Percentiles rank a stretch among this genome's conserved stretches.
These are phyloP conservation scores for Sporothrix mexicana DNA, from an alignment of 2,329 filamentous ascomycete genomes.

Conservation along the genomic window DNA sequence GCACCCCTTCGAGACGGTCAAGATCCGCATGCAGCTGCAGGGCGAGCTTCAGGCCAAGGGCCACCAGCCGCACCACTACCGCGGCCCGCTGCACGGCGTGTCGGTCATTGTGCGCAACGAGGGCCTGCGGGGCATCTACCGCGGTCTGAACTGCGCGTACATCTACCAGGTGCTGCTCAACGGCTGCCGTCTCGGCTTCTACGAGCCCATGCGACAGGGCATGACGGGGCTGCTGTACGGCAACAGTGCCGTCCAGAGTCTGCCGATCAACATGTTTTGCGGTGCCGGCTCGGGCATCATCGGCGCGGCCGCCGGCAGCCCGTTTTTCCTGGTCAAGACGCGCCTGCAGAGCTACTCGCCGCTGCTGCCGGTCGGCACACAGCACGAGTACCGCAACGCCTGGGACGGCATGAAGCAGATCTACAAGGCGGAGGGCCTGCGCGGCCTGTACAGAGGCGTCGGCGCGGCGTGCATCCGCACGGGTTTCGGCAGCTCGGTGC, in stretches of 20 bases:
- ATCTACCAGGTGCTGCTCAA: conserved; percentile 96
- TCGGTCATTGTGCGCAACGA: conserved; percentile 90
- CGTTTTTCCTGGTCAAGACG: conserved; percentile 98
- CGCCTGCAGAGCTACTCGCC: conserved; percentile 92
- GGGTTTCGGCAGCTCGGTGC: conserved; percentile 92
- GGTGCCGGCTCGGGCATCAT: conserved; percentile 89
- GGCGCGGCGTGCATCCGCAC: conserved; percentile 94
- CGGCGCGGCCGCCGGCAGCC: conserved; percentile 89
- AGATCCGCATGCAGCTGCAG: conserved; percentile 96
- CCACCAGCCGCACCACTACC: conserved; percentile 86
- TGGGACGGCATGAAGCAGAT: conserved; percentile 83
- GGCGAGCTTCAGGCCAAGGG: conserved; percentile 90
- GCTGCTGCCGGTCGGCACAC: conserved; percentile 93
- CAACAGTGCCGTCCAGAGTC: conserved; percentile 76
- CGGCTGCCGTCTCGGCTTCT: conserved; percentile 94
- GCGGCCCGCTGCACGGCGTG: conserved; percentile 88
- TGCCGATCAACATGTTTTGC: conserved; percentile 91
- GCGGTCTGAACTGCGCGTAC: conserved; percentile 90
- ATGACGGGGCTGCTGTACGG: conserved; percentile 73
- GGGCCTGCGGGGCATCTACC: conserved; percentile 81
- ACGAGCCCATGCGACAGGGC: conserved; percentile 84
- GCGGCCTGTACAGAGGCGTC: conserved; percentile 87
- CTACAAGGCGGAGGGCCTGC: conserved; percentile 74
- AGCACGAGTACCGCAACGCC: conserved; percentile 89
- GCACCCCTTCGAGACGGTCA: conserved; percentile 97